A percentile compares a stretch with the other conserved stretches of the same genome.
Evolutionary conservation across 108 stramenopile genomes (phyloP).

Genomic region (Halocafeteria seosinensis): DNA sequence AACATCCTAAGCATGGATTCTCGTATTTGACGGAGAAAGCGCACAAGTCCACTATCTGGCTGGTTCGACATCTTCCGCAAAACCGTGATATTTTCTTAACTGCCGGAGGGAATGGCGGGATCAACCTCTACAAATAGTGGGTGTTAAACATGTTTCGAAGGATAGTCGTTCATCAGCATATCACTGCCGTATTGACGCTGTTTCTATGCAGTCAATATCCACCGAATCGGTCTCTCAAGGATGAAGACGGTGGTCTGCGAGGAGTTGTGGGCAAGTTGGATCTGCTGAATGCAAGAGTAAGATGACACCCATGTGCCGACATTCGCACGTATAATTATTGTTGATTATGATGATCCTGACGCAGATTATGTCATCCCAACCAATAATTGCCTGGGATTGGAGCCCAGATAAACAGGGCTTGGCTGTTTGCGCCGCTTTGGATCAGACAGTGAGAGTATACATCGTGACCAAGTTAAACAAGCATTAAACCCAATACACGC

Average conservation of each 20-base stretch:
- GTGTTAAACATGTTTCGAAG: not conserved
- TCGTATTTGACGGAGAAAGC: conserved; percentile 47
- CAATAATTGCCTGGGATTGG: conserved; percentile 69
- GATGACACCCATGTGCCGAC: too few relatives aligned
- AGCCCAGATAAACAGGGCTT: conserved; percentile 58
- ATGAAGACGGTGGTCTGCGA: conserved; percentile 45
- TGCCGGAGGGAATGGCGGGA: conserved; percentile 61
- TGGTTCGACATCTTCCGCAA: conserved; percentile 55
- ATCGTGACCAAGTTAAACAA: conserved; percentile 52
- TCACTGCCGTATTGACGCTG: not conserved
- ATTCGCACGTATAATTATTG: not conserved
- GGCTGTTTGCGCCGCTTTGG: conserved; percentile 46
- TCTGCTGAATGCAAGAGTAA: conserved; percentile 24
- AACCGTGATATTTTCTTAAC: conserved; percentile 65
- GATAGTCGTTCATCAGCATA: not conserved
- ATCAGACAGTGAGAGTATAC: conserved; percentile 53
- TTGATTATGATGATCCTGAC: conserved; percentile 22
- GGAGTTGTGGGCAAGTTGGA: conserved; percentile 57
- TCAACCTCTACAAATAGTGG: conserved; percentile 61
- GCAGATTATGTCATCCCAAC: conserved; percentile 58
- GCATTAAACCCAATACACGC: conserved; percentile 25
- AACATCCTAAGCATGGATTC: conserved; percentile 53
- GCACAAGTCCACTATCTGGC: conserved; percentile 57
- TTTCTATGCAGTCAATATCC: conserved; percentile 33
- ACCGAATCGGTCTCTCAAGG: conserved; percentile 29